Percentiles rank a stretch among this genome's conserved stretches.
These are phyloP conservation scores for Talaromyces adpressus DNA, from an alignment of 495 filamentous ascomycete species.

Conservation along the genomic window DNA sequence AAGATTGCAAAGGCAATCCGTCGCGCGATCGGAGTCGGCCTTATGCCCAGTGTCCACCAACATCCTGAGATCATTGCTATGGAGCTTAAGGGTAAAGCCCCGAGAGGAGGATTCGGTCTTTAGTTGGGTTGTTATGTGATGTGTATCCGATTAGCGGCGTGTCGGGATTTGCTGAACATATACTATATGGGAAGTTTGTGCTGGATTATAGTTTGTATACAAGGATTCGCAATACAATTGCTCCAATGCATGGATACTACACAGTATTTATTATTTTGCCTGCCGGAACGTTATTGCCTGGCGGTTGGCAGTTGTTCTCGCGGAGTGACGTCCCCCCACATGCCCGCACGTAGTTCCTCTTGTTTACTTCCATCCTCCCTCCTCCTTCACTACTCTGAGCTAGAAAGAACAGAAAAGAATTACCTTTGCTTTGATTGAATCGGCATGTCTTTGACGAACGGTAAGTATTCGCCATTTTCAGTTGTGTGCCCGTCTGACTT, in stretches of 20 bases:
- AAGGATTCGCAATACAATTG: neutral
- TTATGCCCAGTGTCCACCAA: constrained; percentile 86
- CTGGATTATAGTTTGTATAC: neutral
- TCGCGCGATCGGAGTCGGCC: constrained; percentile 76
- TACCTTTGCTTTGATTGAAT: neutral
- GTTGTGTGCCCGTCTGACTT: constrained; percentile 6
- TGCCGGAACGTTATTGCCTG: neutral
- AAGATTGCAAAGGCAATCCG: constrained; percentile 88
- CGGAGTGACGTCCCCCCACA: neutral
- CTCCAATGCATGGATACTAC: neutral
- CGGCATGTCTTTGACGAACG: constrained; percentile 40
- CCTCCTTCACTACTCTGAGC: neutral
- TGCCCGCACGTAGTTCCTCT: neutral
- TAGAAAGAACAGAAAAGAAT: neutral
- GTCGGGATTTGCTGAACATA: neutral
- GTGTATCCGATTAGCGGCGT: neutral
- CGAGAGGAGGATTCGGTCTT: constrained; percentile 13
- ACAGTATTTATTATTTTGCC: neutral
- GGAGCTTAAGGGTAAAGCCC: constrained; percentile 21
- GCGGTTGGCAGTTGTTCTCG: neutral
- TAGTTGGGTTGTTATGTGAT: neutral
- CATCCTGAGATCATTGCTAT: constrained; percentile 79
- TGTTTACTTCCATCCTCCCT: neutral
- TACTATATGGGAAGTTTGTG: neutral
- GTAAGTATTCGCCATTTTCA: constrained; percentile 13